A percentile compares a stretch with the other conserved stretches of the same genome.
phyloP scores from a whole-genome alignment of 108 stramenopile species.

The Cyclostephanos tholiformis region DNA sequence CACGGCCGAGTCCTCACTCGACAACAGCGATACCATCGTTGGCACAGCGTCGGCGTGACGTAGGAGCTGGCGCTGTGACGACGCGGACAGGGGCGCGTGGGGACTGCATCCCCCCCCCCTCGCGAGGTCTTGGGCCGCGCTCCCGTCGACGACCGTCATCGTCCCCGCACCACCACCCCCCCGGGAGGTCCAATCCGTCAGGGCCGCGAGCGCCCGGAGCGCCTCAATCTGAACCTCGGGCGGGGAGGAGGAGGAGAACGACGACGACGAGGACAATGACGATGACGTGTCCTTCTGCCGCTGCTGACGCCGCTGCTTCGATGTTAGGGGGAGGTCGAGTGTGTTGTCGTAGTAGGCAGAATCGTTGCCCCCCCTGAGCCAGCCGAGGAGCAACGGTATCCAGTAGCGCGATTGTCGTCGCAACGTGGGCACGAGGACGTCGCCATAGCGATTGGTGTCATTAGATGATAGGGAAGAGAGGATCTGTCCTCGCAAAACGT shows the following conservation, averaged over 20 bases:
- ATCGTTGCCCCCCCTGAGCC: conserved; percentile 23
- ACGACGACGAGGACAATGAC: not conserved
- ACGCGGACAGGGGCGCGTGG: conserved; percentile 50
- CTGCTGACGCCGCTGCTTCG: conserved; percentile 17
- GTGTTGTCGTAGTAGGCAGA: conserved; percentile 14
- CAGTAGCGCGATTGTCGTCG: conserved; percentile 44
- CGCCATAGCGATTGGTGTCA: conserved; percentile 3
- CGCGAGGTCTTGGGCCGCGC: not conserved
- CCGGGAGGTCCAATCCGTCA: conserved; percentile 32
- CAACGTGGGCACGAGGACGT: conserved; percentile 28
- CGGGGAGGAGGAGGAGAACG: not conserved
- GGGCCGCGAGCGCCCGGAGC: conserved; percentile 22
- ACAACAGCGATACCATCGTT: conserved; percentile 74
- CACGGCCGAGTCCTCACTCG: conserved; percentile 65
- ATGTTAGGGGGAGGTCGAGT: conserved; percentile 19
- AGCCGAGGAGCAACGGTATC: conserved; percentile 38
- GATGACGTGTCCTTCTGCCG: conserved; percentile 4
- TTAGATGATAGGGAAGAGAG: conserved; percentile 12
- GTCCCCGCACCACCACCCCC: not conserved
- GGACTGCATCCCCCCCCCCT: conserved; percentile 13
- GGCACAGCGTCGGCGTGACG: conserved; percentile 87
- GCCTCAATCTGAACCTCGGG: conserved; percentile 32
- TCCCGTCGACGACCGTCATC: not conserved
- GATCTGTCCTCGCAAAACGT: conserved; percentile 6
- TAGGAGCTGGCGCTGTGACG: conserved; percentile 76